These are phyloP conservation scores for Venturia asperata DNA, from an alignment of 2,329 filamentous ascomycete species.

Conservation along the genomic window DNA sequence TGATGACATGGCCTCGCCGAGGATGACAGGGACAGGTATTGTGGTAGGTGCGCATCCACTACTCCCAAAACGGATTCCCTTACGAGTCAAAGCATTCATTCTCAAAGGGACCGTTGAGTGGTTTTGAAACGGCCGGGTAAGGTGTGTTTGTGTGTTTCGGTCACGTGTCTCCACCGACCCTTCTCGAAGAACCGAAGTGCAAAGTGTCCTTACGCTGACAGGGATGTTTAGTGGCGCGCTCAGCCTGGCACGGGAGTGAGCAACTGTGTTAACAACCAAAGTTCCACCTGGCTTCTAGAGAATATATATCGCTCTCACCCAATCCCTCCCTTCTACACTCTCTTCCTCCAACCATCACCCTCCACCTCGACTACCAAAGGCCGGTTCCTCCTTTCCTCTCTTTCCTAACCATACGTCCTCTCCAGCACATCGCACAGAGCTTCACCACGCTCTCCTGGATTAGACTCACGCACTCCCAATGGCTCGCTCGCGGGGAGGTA, in stretches of 20 bases:
- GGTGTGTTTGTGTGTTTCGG: neutral
- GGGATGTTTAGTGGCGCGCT: neutral
- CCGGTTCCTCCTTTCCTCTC: neutral
- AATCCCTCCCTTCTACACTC: too few relatives aligned
- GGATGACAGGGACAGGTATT: neutral
- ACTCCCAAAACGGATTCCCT: neutral
- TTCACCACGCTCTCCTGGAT: conserved; percentile 7
- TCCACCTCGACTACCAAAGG: neutral
- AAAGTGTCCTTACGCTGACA: conserved; percentile 4
- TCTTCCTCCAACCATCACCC: neutral
- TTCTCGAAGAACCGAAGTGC: neutral
- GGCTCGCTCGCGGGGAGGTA: conserved; percentile 55
- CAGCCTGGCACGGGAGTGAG: neutral
- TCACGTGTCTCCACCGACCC: conserved; percentile 1
- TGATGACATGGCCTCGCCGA: neutral
- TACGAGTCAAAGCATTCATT: neutral
- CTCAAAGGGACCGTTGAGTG: neutral
- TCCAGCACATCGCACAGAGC: neutral
- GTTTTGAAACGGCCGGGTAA: neutral
- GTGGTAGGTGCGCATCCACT: neutral
- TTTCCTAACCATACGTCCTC: neutral
- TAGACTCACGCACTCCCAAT: conserved; percentile 41
- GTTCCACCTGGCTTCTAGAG: conserved; percentile 5
- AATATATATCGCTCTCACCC: neutral
- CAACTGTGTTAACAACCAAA: conserved; percentile 10